Evolutionary conservation across 371 early-diverging fungal species (phyloP), one percentile per base, ranked within the genome.

Genomic region (Mucor sp.): DNA sequence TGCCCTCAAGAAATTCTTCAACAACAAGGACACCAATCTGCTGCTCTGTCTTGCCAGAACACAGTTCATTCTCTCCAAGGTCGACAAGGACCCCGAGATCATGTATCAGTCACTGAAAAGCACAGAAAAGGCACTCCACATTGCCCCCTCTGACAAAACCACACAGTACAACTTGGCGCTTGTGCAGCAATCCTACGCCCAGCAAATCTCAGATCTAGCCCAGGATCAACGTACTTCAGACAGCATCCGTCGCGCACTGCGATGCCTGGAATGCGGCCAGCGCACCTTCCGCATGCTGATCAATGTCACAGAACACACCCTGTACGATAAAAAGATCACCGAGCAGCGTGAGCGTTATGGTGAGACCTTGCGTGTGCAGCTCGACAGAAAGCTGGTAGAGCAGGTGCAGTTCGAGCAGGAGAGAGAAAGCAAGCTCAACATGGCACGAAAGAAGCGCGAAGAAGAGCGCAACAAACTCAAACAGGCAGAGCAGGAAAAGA

Each of bases 111-210:
- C 95, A 6, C 69, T 94, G 7, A 63, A 74, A 9, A 87, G 81
- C 65, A 84, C 91, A 4, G 79, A 90, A 72, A 76, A 78, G 50
- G 90, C 89, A 11, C 74, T 77, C 58, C 69, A 80, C 15, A 62
- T 89, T 21, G 63, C 76, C 23, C 93, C 91, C 0, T 80, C 78
- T 17, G 92, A 94, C 72, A 82, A 87, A 62, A 76, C 91, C 0
- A 77, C 91, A 0, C 72, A 85, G 6, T 94, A 89, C 66, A 89
- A 97, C 68, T 74, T 94, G 63, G 95, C 95, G 0, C 75, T 97
- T 11, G 88, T 93, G 27, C 91, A 94, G 74, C 97, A 96, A 71
- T 87, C 91, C 7, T 91, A 89, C 56, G 94, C 93, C 4, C 93
- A 92, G 65, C 77, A 94, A 17, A 83, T 95, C 32, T 85, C 91